Conservation (phyloP, 768 basidiomycete genomes). For the Cyclocybe aegerita region DNA sequence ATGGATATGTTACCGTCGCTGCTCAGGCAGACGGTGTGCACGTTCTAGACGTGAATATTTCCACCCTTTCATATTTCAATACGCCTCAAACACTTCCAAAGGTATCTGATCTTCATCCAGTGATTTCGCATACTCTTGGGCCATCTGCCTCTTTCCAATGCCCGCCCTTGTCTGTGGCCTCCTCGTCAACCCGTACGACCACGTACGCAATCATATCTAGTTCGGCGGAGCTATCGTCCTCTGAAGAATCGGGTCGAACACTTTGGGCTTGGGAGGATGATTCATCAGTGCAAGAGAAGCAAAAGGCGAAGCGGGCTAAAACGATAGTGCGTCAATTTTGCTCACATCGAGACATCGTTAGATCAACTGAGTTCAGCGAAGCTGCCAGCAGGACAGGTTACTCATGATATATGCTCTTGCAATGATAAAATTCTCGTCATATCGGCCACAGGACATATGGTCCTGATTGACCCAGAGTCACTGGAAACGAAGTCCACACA, state of each 20-base stretch:
- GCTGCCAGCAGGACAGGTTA: slow-evolving; percentile 20
- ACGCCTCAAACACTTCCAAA: slow-evolving; percentile 20
- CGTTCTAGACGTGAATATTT: slow-evolving; percentile 60
- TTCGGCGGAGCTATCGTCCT: slow-evolving; percentile 40
- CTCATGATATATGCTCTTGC: slow-evolving; percentile 22
- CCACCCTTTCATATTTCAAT: slow-evolving; percentile 1
- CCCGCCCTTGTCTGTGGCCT: slow-evolving; percentile 49
- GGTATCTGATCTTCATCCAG: slow-evolving; percentile 64
- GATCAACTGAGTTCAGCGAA: slow-evolving; percentile 6
- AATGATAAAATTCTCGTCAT: slow-evolving; percentile 22
- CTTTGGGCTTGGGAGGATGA: slow-evolving; percentile 65
- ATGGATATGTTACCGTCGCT: slow-evolving; percentile 65
- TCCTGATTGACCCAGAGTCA: slow-evolving; percentile 20
- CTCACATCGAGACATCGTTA: not conserved
- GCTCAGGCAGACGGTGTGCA: slow-evolving; percentile 77
- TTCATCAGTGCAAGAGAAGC: slow-evolving; percentile 23
- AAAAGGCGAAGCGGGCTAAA: slow-evolving; percentile 18
- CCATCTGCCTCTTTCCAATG: slow-evolving; percentile 63
- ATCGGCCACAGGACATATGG: slow-evolving; percentile 21
- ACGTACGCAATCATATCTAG: slow-evolving; percentile 57
- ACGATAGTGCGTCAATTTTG: slow-evolving; percentile 39
- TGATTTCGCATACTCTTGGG: slow-evolving; percentile 68
- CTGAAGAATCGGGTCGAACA: slow-evolving; percentile 43
- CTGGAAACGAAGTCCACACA: slow-evolving; percentile 21
- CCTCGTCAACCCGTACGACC: slow-evolving; percentile 30